These are phyloP conservation scores for Eudorina sp. DNA, from an alignment of 139 green algal genomes.

Conservation along the genomic window DNA sequence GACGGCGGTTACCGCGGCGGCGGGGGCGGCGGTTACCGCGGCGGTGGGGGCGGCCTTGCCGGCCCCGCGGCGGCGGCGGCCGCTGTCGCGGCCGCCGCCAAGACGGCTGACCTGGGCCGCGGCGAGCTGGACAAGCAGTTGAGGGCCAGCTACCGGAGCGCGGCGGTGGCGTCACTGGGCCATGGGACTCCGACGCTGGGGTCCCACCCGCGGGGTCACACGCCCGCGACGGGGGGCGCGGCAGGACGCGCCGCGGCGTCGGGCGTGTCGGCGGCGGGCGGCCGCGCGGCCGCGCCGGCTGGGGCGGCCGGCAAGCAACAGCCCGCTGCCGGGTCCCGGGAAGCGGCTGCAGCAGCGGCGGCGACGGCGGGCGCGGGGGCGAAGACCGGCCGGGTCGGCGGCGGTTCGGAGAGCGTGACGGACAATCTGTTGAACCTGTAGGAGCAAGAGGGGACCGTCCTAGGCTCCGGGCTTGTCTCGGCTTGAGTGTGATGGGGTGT, in stretches of 20 bases:
- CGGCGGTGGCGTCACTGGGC: slow-evolving; percentile 57
- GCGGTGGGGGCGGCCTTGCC: not conserved
- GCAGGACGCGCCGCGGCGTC: not conserved
- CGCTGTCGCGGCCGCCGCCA: not conserved
- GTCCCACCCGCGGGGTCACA: not conserved
- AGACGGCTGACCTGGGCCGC: not conserved
- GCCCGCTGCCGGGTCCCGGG: not conserved
- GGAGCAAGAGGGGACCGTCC: no score
- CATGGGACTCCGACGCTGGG: not conserved
- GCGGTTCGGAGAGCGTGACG: slow-evolving; percentile 8
- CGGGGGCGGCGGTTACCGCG: not conserved
- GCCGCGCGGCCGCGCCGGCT: not conserved
- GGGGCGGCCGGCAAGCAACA: not conserved
- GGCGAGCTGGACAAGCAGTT: slow-evolving; percentile 44
- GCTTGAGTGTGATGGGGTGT: no score
- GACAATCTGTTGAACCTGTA: slow-evolving; percentile 46
- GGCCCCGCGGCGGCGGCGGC: not conserved
- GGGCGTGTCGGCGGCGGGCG: not conserved
- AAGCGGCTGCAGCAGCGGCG: not conserved
- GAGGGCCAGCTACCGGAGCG: slow-evolving; percentile 41
- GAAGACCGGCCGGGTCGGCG: not conserved
- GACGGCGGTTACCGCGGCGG: not conserved
- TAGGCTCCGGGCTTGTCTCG: no score
- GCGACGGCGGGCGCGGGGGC: not conserved
- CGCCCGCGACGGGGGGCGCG: not conserved